Evolutionary conservation across 2,329 filamentous ascomycete genomes (phyloP).

Genomic region (Dendrostoma leiphaemia): DNA sequence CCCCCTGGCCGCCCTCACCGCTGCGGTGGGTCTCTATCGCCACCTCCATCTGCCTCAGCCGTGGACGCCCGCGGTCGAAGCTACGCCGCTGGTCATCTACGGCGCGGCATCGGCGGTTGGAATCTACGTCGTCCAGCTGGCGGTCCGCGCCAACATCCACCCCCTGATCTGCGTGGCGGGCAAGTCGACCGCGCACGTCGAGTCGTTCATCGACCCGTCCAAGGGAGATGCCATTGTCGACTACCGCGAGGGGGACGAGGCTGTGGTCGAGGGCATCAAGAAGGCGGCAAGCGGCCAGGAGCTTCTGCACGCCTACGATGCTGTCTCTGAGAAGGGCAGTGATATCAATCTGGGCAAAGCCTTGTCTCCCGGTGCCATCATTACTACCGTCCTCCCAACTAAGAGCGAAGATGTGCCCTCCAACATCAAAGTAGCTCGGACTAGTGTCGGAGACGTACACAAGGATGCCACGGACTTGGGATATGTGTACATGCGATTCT

Average conservation of each 20-base stretch:
- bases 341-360: slow-evolving; percentile 42
- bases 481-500: slow-evolving; percentile 29
- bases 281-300: slow-evolving; percentile 39
- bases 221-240: slow-evolving; percentile 60
- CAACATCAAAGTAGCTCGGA: slow-evolving; percentile 21
- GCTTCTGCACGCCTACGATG: slow-evolving; percentile 54
- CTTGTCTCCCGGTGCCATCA: slow-evolving; percentile 35
- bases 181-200: slow-evolving; percentile 46
- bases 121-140: slow-evolving; percentile 57
- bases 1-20: slow-evolving; percentile 42
- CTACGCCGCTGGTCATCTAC: slow-evolving; percentile 46
- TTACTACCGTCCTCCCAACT: slow-evolving; percentile 37
- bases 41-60: slow-evolving; percentile 37
- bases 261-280: slow-evolving; percentile 44
- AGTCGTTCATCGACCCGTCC: slow-evolving; percentile 46
- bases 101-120: slow-evolving; percentile 56
- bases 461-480: slow-evolving; percentile 32
- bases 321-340: slow-evolving; percentile 52
- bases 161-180: slow-evolving; percentile 62
- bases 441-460: slow-evolving; percentile 30
- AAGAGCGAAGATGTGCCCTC: slow-evolving; percentile 30
- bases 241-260: slow-evolving; percentile 56
- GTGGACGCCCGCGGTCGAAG: slow-evolving; percentile 24
- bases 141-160: slow-evolving; percentile 53
- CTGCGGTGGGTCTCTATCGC: slow-evolving; percentile 36